Base-by-base conservation (phyloP, 2,329 filamentous ascomycete genomes). In the Nemania sp. region DNA sequence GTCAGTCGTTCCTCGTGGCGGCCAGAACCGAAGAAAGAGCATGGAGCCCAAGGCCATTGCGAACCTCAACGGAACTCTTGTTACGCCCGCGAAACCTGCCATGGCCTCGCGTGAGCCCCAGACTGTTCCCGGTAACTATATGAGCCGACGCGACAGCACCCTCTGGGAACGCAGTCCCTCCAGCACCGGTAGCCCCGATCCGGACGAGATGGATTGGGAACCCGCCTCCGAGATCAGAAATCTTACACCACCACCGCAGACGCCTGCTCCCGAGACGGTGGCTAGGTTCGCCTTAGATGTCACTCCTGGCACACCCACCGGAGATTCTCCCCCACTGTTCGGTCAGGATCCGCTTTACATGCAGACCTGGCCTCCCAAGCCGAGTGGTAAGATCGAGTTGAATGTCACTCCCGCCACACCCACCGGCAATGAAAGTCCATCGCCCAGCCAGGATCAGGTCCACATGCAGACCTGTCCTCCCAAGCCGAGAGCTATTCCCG, bases 401-500 rank as follows among this genome's bases (percentile, higher is more conserved):
- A 77, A n/a, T n/a, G n/a, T n/a, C n/a, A n/a, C n/a, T n/a, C n/a
- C n/a, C n/a, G n/a, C n/a, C n/a, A n/a, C n/a, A n/a, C n/a, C n/a
- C n/a, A n/a, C n/a, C n/a, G n/a, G n/a, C n/a, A n/a, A n/a, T n/a
- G n/a, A n/a, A n/a, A n/a, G n/a, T n/a, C n/a, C n/a, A n/a, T n/a
- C n/a, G n/a, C n/a, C n/a, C n/a, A n/a, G n/a, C n/a, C n/a, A n/a
- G n/a, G n/a, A n/a, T n/a, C n/a, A n/a, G n/a, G n/a, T n/a, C n/a
- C n/a, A n/a, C n/a, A n/a, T n/a, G n/a, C n/a, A n/a, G 52, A 85
- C 81, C n/a, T 92, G 89, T 69, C 89, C 89, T 2, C 73, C 92
- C 62, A 80, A 83, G 22, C n/a, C n/a, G n/a, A n/a, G n/a, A n/a
- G n/a, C n/a, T n/a, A n/a, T n/a, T n/a, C n/a, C n/a, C n/a, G n/a